Percentiles rank a stretch among this genome's conserved stretches.
Conservation (phyloP, 257 asterid species). For the Gardenia jasminoides region DNA sequence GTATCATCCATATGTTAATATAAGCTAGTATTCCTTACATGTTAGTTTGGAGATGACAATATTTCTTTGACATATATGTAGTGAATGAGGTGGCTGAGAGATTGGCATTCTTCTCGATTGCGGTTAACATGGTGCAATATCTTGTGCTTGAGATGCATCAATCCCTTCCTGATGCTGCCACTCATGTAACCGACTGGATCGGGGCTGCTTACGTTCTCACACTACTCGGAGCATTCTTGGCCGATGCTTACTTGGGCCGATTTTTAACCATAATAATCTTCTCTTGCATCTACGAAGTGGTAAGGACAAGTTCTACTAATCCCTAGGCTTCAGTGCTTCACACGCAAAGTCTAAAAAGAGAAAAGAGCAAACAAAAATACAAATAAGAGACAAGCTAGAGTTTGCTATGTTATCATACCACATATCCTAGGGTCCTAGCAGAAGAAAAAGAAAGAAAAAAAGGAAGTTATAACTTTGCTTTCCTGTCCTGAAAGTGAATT, state of each 20-base stretch:
- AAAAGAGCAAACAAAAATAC: too few species aligned
- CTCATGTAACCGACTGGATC: slow-evolving; percentile 81
- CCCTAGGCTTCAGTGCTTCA: too few species aligned
- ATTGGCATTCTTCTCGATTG: slow-evolving; percentile 67
- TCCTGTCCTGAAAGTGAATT: too few species aligned
- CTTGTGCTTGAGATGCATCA: slow-evolving; percentile 66
- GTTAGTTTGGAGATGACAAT: not conserved
- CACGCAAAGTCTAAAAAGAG: too few species aligned
- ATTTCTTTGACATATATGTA: slow-evolving; percentile 3
- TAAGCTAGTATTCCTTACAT: not conserved
- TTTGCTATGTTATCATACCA: too few species aligned
- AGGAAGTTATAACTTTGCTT: too few species aligned
- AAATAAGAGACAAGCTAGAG: too few species aligned
- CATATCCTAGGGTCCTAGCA: too few species aligned
- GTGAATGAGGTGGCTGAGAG: slow-evolving; percentile 88
- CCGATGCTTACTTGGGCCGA: slow-evolving; percentile 81
- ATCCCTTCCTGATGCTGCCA: slow-evolving; percentile 61
- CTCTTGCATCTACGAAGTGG: slow-evolving; percentile 59
- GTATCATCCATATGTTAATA: not conserved
- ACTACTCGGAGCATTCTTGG: slow-evolving; percentile 69
- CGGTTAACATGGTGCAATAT: slow-evolving; percentile 71
- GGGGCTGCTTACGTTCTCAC: slow-evolving; percentile 86
- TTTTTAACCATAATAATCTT: slow-evolving; percentile 68
- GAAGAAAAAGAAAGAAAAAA: too few species aligned
- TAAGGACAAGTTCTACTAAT: slow-evolving; percentile 13